Evolutionary conservation across 108 stramenopile species (phyloP).

Genomic region (Pseudonitzschia pungens): DNA sequence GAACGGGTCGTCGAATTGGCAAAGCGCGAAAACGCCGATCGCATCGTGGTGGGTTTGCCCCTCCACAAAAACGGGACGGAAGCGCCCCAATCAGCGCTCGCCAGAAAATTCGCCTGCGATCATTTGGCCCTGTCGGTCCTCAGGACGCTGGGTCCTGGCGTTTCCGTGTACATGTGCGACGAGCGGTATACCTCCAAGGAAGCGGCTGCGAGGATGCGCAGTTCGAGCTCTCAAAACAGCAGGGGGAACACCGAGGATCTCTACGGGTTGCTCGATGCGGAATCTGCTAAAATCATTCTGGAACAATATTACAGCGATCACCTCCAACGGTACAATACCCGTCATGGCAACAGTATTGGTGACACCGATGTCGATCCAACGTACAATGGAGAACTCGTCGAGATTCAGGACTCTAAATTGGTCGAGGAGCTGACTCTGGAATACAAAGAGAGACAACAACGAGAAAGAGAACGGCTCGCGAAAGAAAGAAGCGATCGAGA

Average conservation of each 20-base stretch:
- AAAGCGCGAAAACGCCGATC: constrained; percentile 48
- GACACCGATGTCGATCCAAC: not conserved
- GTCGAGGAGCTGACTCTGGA: constrained; percentile 22
- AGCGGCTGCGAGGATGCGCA: constrained; percentile 56
- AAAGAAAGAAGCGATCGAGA: constrained; percentile 33
- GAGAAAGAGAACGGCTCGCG: constrained; percentile 15
- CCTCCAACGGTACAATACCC: constrained; percentile 33
- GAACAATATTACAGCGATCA: constrained; percentile 74
- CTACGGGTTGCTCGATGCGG: constrained; percentile 63
- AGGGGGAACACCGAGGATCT: constrained; percentile 38
- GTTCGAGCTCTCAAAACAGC: not conserved
- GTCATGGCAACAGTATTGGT: not conserved
- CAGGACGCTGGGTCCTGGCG: constrained; percentile 41
- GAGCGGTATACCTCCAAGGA: constrained; percentile 84
- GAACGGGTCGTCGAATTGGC: constrained; percentile 45
- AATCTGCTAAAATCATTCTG: constrained; percentile 82
- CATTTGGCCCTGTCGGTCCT: constrained; percentile 31
- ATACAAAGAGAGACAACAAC: constrained; percentile 1
- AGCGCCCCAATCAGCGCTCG: constrained; percentile 67
- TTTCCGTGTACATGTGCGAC: constrained; percentile 70
- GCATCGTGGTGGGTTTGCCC: constrained; percentile 76
- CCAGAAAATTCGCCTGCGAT: constrained; percentile 53
- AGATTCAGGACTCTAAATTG: constrained; percentile 15
- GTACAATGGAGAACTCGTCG: constrained; percentile 34
- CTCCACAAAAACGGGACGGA: constrained; percentile 79